phyloP scores from a whole-genome alignment of 2,329 filamentous ascomycete species.

The Xylaria sp. region DNA sequence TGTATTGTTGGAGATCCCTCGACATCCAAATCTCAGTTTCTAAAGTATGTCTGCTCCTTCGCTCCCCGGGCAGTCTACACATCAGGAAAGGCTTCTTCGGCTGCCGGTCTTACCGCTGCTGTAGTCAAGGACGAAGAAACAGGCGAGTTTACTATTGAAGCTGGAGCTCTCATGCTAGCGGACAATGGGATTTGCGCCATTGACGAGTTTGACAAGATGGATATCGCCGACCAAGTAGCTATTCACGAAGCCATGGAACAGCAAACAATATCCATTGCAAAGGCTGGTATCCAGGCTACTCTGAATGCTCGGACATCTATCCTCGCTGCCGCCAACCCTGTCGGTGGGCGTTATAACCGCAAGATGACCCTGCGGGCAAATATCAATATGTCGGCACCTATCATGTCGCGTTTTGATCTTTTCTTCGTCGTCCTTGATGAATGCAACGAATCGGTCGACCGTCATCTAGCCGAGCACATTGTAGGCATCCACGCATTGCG shows the following conservation, averaged over 20 bases:
- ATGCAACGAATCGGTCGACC: constrained; percentile 89
- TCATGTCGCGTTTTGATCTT: constrained; percentile 99
- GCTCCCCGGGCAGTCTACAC: constrained; percentile 97
- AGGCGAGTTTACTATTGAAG: constrained; percentile 98
- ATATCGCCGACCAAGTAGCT: constrained; percentile 93
- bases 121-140: constrained; percentile 99
- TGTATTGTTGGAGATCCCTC: constrained; percentile 97
- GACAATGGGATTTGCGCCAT: constrained; percentile 98
- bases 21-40: constrained; percentile 96
- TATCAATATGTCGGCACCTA: constrained; percentile 98
- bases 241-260: constrained; percentile 99
- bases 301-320: constrained; percentile 95
- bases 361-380: constrained; percentile 93
- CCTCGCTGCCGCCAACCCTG: constrained; percentile 93
- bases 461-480: constrained; percentile 92
- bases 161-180: constrained; percentile 95
- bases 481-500: constrained; percentile 91
- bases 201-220: constrained; percentile 99
- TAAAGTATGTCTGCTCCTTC: constrained; percentile 97
- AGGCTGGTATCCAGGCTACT: constrained; percentile 97
- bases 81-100: constrained; percentile 95
- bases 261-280: constrained; percentile 98
- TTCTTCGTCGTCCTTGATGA: constrained; percentile 99
- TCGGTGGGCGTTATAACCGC: constrained; percentile 95
- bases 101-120: constrained; percentile 94